A percentile compares a stretch with the other conserved stretches of the same genome.
phyloP scores from a whole-genome alignment of 2,329 filamentous ascomycete species.

The Dendryphion nanum region DNA sequence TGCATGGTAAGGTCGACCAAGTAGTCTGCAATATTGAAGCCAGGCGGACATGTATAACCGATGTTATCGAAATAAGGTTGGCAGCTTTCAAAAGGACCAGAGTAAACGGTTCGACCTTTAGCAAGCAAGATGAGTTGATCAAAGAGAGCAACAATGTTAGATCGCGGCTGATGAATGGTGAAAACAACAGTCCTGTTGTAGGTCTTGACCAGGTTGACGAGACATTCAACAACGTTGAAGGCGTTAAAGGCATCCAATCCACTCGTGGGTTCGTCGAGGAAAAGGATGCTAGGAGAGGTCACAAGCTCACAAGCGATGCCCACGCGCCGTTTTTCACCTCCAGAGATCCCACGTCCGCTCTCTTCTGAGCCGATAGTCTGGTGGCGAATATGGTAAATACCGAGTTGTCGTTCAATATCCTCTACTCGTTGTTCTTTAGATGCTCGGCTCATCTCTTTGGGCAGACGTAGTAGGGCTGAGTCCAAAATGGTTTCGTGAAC shows the following conservation, averaged over 20 bases:
- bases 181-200: conserved; percentile 98
- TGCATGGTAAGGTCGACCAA: conserved; percentile 98
- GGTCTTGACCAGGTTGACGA: conserved; percentile 90
- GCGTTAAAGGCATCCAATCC: conserved; percentile 96
- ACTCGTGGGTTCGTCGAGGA: conserved; percentile 95
- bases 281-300: conserved; percentile 94
- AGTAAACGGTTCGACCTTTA: conserved; percentile 87
- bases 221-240: conserved; percentile 95
- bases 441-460: conserved; percentile 79
- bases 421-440: conserved; percentile 90
- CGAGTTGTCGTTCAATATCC: conserved; percentile 93
- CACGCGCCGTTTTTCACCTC: conserved; percentile 92
- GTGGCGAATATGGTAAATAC: conserved; percentile 90
- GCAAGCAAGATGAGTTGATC: conserved; percentile 91
- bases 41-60: conserved; percentile 89
- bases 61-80: conserved; percentile 90
- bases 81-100: conserved; percentile 82
- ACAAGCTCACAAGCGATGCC: conserved; percentile 97
- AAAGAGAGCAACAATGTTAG: conserved; percentile 96
- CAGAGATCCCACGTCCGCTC: conserved; percentile 91
- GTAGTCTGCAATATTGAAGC: conserved; percentile 98
- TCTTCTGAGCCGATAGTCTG: conserved; percentile 96
- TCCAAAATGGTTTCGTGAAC: conserved; percentile 97
- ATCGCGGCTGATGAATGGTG: conserved; percentile 96
- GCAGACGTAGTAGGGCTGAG: conserved; percentile 87